Percentiles rank a stretch among this genome's conserved stretches.
These are phyloP conservation scores for Penicillium sp. DNA, from an alignment of 2,329 filamentous ascomycete species.

Conservation along the genomic window DNA sequence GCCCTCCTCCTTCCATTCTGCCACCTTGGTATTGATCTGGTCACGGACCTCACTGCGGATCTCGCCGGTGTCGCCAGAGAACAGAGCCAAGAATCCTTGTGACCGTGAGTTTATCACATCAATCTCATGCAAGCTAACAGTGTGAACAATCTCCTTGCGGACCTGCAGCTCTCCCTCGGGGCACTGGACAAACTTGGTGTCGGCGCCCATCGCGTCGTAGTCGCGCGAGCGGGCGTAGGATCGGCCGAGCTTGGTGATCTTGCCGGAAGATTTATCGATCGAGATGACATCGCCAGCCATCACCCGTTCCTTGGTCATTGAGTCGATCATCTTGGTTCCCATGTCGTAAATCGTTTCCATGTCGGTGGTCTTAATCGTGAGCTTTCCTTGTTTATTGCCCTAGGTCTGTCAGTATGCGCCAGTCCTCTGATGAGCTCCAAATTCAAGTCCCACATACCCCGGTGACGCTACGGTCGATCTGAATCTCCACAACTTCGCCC, in stretches of 20 bases:
- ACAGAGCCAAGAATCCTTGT: constrained; percentile 96
- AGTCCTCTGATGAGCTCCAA: too few species aligned
- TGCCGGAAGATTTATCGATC: constrained; percentile 97
- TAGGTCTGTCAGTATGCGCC: constrained; percentile 35
- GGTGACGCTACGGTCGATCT: constrained; percentile 95
- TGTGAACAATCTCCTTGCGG: constrained; percentile 95
- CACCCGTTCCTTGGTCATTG: constrained; percentile 98
- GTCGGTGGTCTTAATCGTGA: constrained; percentile 99
- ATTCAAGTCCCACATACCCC: constrained; percentile 60
- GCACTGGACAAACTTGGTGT: constrained; percentile 97
- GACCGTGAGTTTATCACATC: constrained; percentile 99
- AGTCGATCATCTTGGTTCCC: constrained; percentile 99
- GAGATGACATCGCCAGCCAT: constrained; percentile 98
- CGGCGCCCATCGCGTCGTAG: constrained; percentile 98
- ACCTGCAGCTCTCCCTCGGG: constrained; percentile 97
- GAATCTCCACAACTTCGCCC: constrained; percentile 97
- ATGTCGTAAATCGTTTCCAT: constrained; percentile 99
- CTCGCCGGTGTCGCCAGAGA: constrained; percentile 97
- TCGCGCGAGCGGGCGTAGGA: constrained; percentile 94
- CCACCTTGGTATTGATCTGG: constrained; percentile 99
- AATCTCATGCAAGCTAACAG: constrained; percentile 95
- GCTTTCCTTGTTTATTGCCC: constrained; percentile 96
- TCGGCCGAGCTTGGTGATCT: constrained; percentile 95
- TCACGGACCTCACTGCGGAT: constrained; percentile 96
- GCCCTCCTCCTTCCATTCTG: constrained; percentile 98